Conservation (phyloP, 2,329 filamentous ascomycete genomes). For the Xylaria sp. region DNA sequence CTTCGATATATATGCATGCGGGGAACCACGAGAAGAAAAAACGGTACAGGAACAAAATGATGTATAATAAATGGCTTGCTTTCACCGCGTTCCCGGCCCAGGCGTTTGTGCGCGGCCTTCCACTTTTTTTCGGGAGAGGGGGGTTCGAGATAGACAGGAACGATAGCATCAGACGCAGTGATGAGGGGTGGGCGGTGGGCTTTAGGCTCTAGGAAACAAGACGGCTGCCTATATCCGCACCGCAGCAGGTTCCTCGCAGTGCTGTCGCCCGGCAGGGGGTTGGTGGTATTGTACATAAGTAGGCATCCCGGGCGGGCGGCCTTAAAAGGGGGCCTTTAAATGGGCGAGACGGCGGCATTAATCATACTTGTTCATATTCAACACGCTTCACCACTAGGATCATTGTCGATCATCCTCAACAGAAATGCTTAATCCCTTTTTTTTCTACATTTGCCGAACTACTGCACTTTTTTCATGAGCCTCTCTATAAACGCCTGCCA, state of each 20-base stretch:
- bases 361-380: slow-evolving; percentile 29
- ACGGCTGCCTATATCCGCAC: slow-evolving; percentile 14
- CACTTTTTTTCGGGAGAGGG: background rate
- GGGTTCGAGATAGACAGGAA: slow-evolving; percentile 11
- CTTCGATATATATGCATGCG: slow-evolving; percentile 32
- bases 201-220: slow-evolving; percentile 11
- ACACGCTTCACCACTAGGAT: slow-evolving; percentile 13
- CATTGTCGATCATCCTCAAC: background rate
- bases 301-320: slow-evolving; percentile 9
- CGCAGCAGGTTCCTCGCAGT: slow-evolving; percentile 9
- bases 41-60: slow-evolving; percentile 15
- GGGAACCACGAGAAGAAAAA: slow-evolving; percentile 14
- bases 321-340: slow-evolving; percentile 4
- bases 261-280: slow-evolving; percentile 18
- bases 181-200: slow-evolving; percentile 6
- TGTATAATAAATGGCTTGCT: slow-evolving; percentile 21
- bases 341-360: slow-evolving; percentile 17
- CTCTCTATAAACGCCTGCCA: slow-evolving; percentile 8
- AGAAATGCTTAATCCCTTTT: background rate
- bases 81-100: background rate
- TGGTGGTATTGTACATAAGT: slow-evolving; percentile 23
- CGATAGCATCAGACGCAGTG: slow-evolving; percentile 5
- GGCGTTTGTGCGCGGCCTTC: slow-evolving; percentile 15
- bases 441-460: too few species aligned
- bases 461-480: slow-evolving; percentile 5